A percentile compares a stretch with the other conserved stretches of the same genome.
phyloP scores from a whole-genome alignment of 768 basidiomycete genomes.

The Lentinula aciculospora region DNA sequence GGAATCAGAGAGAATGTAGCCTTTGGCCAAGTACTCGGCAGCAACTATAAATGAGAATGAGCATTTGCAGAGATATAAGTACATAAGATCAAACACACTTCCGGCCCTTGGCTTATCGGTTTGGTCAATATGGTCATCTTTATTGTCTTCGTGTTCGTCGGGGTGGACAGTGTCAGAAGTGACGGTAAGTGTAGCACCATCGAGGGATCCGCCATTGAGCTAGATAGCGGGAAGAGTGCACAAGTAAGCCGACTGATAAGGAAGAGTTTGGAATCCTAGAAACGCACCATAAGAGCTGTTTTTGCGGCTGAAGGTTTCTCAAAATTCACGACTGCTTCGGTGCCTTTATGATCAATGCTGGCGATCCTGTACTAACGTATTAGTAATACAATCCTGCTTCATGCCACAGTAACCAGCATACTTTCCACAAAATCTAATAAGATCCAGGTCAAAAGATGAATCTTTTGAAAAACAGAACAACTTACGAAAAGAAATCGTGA shows the following conservation, averaged over 20 bases:
- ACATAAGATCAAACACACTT: constrained; percentile 45
- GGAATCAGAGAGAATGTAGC: constrained; percentile 75
- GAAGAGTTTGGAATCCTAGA: background rate
- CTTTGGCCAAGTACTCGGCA: constrained; percentile 90
- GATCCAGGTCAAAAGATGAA: constrained; percentile 7
- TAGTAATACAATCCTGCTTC: background rate
- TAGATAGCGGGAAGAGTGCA: too few relatives aligned
- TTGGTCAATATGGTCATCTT: constrained; percentile 43
- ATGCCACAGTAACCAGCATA: constrained; percentile 23
- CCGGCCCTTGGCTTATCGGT: constrained; percentile 89
- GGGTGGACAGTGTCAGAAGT: constrained; percentile 59
- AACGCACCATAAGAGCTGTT: constrained; percentile 74
- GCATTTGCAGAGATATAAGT: too few relatives aligned
- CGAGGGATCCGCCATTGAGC: constrained; percentile 75
- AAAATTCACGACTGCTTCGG: constrained; percentile 72
- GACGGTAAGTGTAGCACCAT: constrained; percentile 64
- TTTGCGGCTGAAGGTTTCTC: constrained; percentile 80
- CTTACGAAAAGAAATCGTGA: constrained; percentile 78
- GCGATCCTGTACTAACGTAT: constrained; percentile 42
- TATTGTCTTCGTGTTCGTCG: constrained; percentile 39
- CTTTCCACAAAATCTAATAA: constrained; percentile 81
- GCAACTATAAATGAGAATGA: too few relatives aligned
- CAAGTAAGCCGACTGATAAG: too few relatives aligned
- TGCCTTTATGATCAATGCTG: constrained; percentile 51
- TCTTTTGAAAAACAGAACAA: constrained; percentile 3